Evolutionary conservation across 2,329 filamentous ascomycete genomes (phyloP), one percentile per base, ranked within the genome.

Genomic region (Diplodia corticola): DNA sequence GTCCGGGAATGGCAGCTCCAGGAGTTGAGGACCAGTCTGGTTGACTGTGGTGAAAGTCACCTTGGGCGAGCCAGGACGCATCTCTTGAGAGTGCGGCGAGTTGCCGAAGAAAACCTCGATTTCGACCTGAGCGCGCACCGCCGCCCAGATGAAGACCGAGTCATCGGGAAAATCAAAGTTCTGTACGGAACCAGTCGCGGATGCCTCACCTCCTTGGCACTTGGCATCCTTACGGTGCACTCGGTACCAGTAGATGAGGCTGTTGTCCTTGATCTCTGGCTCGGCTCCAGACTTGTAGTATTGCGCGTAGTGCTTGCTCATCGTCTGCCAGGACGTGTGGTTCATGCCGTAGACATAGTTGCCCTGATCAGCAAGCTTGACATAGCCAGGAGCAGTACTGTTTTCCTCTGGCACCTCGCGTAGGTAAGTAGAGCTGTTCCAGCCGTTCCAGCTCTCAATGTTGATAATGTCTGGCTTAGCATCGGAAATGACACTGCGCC

Each of bases 381-480:
- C 51, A 7, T 50, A 67, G 10, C 63, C 67, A 10, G 67, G 55
- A 3, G 64, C 57, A 28, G 74, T 71, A 67, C 76, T 73, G 48
- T 69, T 73, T 20, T 72, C 71, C 20, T 70, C 69, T 7, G 75
- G 76, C 4, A 79, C 70, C 69, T 79, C 74, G 67, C 75, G 76
- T 20, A 79, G 71, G 72, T 79, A 79, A 71, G 77, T 75, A 5
- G 77, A 79, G 66, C 78, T 75, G 71, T 73, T 72, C 68, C 73
- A 79, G 70, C 78, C 76, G 70, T 79, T 79, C 77, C 77, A 79
- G 22, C 75, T 76, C 15, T 78, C 70, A 53, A 79, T 70, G 69
- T 78, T 75, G 67, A 79, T 75, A 66, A 79, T 77, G 69, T 79
- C 77, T 37, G 77, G 77, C 69, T 75, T 69, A 51, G 76, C 63